phyloP scores from a whole-genome alignment of 805 yeast genomes.

The Kregervanrija pseudodelftensis region DNA sequence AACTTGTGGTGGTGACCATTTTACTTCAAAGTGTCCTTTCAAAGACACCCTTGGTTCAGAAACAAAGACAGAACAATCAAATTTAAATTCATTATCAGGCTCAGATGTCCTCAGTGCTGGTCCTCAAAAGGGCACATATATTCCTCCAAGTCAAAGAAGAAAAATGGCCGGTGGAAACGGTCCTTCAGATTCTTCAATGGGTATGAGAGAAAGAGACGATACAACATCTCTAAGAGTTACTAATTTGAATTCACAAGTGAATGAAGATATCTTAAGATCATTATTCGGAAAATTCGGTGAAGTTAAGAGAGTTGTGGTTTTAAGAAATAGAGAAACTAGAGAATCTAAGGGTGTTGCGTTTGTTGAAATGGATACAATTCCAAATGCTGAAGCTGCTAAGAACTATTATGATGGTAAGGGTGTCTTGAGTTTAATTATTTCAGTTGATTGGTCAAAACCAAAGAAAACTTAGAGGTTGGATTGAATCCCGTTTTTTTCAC shows the following conservation, averaged over 20 bases:
- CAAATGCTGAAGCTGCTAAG: conserved; percentile 70
- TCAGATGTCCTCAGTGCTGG: conserved; percentile 14
- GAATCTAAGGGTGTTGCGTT: conserved; percentile 94
- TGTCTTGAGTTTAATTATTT: conserved; percentile 79
- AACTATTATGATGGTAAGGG: conserved; percentile 81
- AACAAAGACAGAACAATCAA: conserved; percentile 2
- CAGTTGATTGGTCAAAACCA: conserved; percentile 54
- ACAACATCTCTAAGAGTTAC: conserved; percentile 82
- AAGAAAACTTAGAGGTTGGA: conserved; percentile 6
- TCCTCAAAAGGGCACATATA: conserved; percentile 36
- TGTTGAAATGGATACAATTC: conserved; percentile 67
- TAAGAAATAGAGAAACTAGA: conserved; percentile 89
- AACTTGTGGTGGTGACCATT: conserved; percentile 90
- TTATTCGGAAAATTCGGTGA: conserved; percentile 63
- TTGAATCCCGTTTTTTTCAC: too few species aligned
- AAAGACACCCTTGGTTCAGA: conserved; percentile 69
- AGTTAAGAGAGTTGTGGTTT: conserved; percentile 69
- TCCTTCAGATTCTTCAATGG: conserved; percentile 18
- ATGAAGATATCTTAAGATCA: conserved; percentile 74
- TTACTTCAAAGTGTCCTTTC: conserved; percentile 92
- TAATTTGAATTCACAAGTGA: conserved; percentile 79
- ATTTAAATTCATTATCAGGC: conserved; percentile 1
- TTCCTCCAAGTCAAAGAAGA: conserved; percentile 55
- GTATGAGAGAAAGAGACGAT: conserved; percentile 60
- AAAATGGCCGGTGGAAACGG: conserved; percentile 29